Base-by-base conservation (phyloP, 129 eudicot genomes). In the Mikania micrantha region DNA sequence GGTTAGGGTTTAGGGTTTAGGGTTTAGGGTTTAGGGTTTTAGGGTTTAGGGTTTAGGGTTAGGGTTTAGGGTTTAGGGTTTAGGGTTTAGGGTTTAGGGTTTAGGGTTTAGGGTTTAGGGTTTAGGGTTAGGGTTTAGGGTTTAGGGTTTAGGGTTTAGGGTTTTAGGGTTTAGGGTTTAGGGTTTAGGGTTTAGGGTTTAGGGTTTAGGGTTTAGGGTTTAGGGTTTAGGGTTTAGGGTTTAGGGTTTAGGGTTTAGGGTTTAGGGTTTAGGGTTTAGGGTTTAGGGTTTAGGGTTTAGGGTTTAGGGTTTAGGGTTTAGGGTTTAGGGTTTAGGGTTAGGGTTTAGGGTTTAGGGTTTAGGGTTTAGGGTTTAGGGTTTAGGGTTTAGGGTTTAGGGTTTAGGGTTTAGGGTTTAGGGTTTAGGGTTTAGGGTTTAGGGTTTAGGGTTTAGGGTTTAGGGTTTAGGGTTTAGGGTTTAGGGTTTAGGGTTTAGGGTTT, bases 221-320 rank as follows among this genome's bases (percentile, higher is more conserved):
- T 11, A 16, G 28, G 22, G 73, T 60, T 40, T 50, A 32, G 28
- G 21, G 62, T 62, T 22, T 17, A 48, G 28, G 9, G 63, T 62
- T 40, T 50, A 32, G 6, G 11, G 73, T 47, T 25, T 67, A 19
- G 28, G 20, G 62, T 60, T 40, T 48, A 9, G 28, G 21, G 62
- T 54, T 36, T 49, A 5, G 11, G 5, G 76, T 49, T 58, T 49
- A 48, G 31, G 73, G 73, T 60, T 50, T 49, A 17, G 62, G 73
- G 73, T 50, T 67, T 47, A 31, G 73, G 73, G 61, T 50, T 49
- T 47, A 13, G 61, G 73, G 62, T 7, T 67, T 67, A 27, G 61
- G 73, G 73, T 50, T 67, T n/a, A n/a, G n/a, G n/a, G n/a, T n/a
- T n/a, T n/a, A n/a, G n/a, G n/a, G n/a, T n/a, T n/a, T n/a, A n/a